Evolutionary conservation across 495 filamentous ascomycete species (phyloP), one percentile per base, ranked within the genome.

Genomic region (Lepidopterella palustris): DNA sequence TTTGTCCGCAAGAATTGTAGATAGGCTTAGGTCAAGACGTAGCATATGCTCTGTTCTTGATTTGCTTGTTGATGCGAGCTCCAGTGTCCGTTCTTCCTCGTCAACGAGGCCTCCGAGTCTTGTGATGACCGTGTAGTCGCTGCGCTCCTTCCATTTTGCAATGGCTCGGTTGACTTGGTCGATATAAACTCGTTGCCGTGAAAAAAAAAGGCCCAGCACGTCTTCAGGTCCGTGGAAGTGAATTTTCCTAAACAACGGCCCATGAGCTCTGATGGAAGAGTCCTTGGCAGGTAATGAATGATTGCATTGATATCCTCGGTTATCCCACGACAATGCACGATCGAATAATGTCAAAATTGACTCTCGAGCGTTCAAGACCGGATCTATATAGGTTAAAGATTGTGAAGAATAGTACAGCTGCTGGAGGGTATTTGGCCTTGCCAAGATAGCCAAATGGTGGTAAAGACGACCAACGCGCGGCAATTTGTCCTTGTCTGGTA

Each of bases 261-360:
- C 32, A 15, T 39, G 32, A 39, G 32, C 32, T 39, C 32, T 39
- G 32, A 39, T 39, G 15, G 15, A 39, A 15, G 8, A 8, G 32
- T 6, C 15, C 6, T 39, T 15, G 15, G 15, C 28, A 10, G 25
- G 50, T 20, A 28, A 28, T 25, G 50, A 21, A 21, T 53, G 11
- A 15, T 15, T 21, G 50, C 28, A 53, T 21, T n/a, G 50, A 53
- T 5, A 20, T 20, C 24, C 50, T 11, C 9, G 25, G 9, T 28
- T 20, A 20, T 21, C 50, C 23, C 25, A 35, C 11, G 31, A 58
- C 11, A 45, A 85, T n/a, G n/a, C n/a, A n/a, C n/a, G 86, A 51
- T 81, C 81, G 62, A 90, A 86, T 0, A 92, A 71, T 1, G 85
- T 86, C 66, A 80, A 72, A 56, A 91, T 82, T 57, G 84, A 88